Base-by-base conservation (phyloP, 371 early-diverging fungal genomes). In the Mucor velutinosus region DNA sequence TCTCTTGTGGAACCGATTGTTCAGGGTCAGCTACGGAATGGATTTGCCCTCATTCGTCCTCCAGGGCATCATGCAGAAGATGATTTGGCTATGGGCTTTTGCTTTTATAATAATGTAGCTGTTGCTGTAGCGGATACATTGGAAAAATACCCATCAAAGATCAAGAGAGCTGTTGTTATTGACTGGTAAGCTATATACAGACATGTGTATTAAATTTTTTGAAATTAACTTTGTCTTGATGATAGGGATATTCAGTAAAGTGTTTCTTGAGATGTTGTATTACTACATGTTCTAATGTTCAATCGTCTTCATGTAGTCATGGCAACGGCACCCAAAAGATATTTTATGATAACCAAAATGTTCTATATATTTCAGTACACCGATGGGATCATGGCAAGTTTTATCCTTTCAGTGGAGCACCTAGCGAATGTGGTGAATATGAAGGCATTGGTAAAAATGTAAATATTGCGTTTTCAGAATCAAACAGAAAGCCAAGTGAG, bases 51-150 rank as follows among this genome's bases (percentile, higher is more conserved):
- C 30, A 86, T 90, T 64, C 75, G 90, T 45, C 89, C 87, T 29
- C 89, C 89, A 66, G 89, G 84, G 2, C 90, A 90, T 73, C 90
- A 90, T 62, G 89, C 90, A 19, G 89, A 90, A 72, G 79, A 83
- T 53, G 83, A 88, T 65, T 78, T 76, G 33, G 89, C 87, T 14
- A 90, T 87, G 90, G 90, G 90, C 6, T 90, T 85, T 69, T 90
- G 90, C 55, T 85, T 87, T 58, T 89, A 85, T 70, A 90, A 90
- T 69, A 90, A 89, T 68, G 89, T 88, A 7, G 90, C 89, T 15
- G 85, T 90, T 33, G 87, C 90, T 10, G 89, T 85, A 12, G 76
- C 83, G 14, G 67, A 80, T 21, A 81, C 85, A 0, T 41, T 88
- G 27, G 77, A 79, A 25, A 82, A 78, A 62, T 79, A 86, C 64